Evolutionary conservation across 768 basidiomycete species (phyloP), one percentile per base, ranked within the genome.

Genomic region (Neoboletus subvelutipes): DNA sequence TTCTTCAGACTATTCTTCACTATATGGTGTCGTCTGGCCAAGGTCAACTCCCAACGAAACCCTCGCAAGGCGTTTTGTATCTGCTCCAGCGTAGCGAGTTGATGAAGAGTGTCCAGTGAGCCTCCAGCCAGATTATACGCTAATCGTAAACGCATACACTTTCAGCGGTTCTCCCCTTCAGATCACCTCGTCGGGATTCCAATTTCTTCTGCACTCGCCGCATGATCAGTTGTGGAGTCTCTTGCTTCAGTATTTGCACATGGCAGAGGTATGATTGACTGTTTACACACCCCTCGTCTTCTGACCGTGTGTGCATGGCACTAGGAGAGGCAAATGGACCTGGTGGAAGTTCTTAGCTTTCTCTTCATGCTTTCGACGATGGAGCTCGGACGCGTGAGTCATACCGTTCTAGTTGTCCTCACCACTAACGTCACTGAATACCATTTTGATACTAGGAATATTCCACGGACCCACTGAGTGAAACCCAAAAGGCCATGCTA

Each of bases 301-400:
- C 42, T 63, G 65, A 61, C 54, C 37, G 39, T 56, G 64, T 60
- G 43, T 46, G 48, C 1, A 28, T 39, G 20, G 55, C 58, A 43
- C 33, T 68, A 93, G 89, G 87, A 91, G 75, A 82, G 92, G 55
- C 82, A 86, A 67, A 92, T 94, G 86, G 95, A 96, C 72, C 78
- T 95, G 0, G 92, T 98, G 10, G 92, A 96, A 69, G 90, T 97
- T 10, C 79, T 98, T 54, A 88, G 89, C 61, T 94, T 98, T 73
- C 79, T 98, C 48, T 94, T 98, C 78, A 97, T 98, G 89, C 79
- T 99, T 58, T 94, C 94, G 2, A 97, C 92, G 4, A 94, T 95
- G 86, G 93, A 97, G 68, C 84, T 98, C 7, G 94, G 94, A 46
- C 80, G 87, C 63, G 94, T 94, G 67, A 71, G 82, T 73, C 36